Percentiles rank a stretch among this genome's conserved stretches.
phyloP scores from a whole-genome alignment of 352 stramenopile species.

The Phytophthora uliginosa region DNA sequence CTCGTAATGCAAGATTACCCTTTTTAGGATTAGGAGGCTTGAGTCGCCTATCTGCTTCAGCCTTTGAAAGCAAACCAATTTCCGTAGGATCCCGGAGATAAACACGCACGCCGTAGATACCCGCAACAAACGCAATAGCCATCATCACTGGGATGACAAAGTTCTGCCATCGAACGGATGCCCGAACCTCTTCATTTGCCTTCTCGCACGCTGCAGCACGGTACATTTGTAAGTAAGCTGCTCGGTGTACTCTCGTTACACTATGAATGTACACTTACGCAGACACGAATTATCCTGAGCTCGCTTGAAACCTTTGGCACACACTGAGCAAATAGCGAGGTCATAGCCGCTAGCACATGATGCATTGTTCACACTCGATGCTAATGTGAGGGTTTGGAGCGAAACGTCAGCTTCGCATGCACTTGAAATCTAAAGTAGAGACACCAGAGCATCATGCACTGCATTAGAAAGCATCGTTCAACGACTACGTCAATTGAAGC shows the following conservation, averaged over 20 bases:
- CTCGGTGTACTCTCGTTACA: background rate
- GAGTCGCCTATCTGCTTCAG: constrained; percentile 63
- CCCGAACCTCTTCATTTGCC: constrained; percentile 57
- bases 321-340: constrained; percentile 79
- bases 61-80: constrained; percentile 68
- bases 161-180: constrained; percentile 73
- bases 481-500: background rate
- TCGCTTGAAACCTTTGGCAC: constrained; percentile 63
- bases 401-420: constrained; percentile 67
- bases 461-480: background rate
- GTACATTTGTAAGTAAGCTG: background rate
- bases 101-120: constrained; percentile 47
- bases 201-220: constrained; percentile 58
- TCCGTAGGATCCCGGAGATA: constrained; percentile 75
- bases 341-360: constrained; percentile 64
- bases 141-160: constrained; percentile 79
- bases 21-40: constrained; percentile 35
- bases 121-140: constrained; percentile 38
- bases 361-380: constrained; percentile 28
- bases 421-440: constrained; percentile 38
- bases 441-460: background rate
- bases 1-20: constrained; percentile 31
- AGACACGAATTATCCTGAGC: constrained; percentile 62
- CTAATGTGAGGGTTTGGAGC: constrained; percentile 32
- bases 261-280: constrained; percentile 40